Percentiles rank a stretch among this genome's conserved stretches.
phyloP scores from a whole-genome alignment of 106 monocot genomes.

The Xerophyta viscosa region DNA sequence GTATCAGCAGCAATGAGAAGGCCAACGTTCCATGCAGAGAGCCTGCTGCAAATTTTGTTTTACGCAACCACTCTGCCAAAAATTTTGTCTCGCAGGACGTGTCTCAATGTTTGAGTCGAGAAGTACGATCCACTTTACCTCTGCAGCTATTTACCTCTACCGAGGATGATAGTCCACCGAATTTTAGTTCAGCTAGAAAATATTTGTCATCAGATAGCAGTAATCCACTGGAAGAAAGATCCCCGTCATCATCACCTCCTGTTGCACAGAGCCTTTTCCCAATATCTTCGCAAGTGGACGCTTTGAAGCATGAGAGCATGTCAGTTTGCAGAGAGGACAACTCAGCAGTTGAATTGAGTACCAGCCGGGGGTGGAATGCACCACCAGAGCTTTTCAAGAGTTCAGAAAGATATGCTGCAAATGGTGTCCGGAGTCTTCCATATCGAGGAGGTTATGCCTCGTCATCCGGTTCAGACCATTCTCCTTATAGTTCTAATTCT shows the following conservation, averaged over 20 bases:
- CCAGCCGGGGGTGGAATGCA: conserved; percentile 25
- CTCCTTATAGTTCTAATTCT: conserved; percentile 84
- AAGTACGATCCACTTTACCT: conserved; percentile 21
- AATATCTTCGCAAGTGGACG: conserved; percentile 31
- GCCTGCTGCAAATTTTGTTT: conserved; percentile 20
- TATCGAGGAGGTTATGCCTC: conserved; percentile 30
- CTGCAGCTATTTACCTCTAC: conserved; percentile 57
- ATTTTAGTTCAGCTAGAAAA: conserved; percentile 42
- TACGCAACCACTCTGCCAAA: conserved; percentile 10
- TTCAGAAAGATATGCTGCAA: conserved; percentile 19
- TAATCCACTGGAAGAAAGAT: conserved; percentile 73
- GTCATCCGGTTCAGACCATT: conserved; percentile 85
- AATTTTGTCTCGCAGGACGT: conserved; percentile 12
- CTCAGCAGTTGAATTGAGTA: conserved; percentile 44
- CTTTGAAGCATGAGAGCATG: conserved; percentile 16
- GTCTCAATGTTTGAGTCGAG: conserved; percentile 16
- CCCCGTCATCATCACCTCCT: conserved; percentile 80
- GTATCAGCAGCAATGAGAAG: conserved; percentile 51
- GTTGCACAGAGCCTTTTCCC: conserved; percentile 66
- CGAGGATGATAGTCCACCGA: conserved; percentile 58
- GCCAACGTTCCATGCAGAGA: conserved; percentile 15
- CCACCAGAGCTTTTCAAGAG: conserved; percentile 43
- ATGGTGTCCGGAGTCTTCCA: conserved; percentile 9
- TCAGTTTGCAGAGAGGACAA: conserved; percentile 31
- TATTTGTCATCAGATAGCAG: conserved; percentile 83